phyloP scores from a whole-genome alignment of 116 monocot genomes.

The Thalassia testudinum region DNA sequence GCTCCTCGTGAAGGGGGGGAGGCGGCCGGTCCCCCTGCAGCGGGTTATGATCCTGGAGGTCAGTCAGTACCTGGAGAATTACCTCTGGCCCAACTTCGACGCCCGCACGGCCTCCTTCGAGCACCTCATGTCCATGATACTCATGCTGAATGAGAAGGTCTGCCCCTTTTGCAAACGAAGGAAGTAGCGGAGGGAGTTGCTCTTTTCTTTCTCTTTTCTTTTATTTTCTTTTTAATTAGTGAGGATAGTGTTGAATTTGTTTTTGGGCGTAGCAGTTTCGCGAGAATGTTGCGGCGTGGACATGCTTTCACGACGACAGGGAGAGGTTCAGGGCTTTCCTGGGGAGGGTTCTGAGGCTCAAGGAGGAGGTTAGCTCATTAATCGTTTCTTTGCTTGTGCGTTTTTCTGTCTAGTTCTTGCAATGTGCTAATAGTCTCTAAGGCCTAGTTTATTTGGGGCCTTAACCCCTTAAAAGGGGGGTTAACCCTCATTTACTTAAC shows the following conservation, averaged over 20 bases:
- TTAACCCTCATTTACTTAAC: no score
- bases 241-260: not conserved
- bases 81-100: constrained; percentile 89
- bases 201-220: no score
- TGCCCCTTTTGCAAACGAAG: not conserved
- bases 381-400: no score
- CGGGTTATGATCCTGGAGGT: constrained; percentile 96
- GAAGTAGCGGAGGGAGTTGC: constrained; percentile 14
- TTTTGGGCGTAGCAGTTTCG: constrained; percentile 42
- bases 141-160: constrained; percentile 99
- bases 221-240: no score
- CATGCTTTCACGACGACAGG: constrained; percentile 75
- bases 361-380: constrained; percentile 51
- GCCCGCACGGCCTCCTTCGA: constrained; percentile 62
- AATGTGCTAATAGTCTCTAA: no score
- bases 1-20: constrained; percentile 38
- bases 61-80: constrained; percentile 96
- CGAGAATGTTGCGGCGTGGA: constrained; percentile 97
- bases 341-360: constrained; percentile 63
- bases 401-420: not conserved
- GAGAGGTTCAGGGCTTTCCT: constrained; percentile 74
- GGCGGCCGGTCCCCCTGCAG: constrained; percentile 85
- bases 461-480: no score
- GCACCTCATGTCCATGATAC: constrained; percentile 96
- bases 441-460: no score